phyloP scores from a whole-genome alignment of 2,329 filamentous ascomycete species.

The Pseudocercospora fijiensis region DNA sequence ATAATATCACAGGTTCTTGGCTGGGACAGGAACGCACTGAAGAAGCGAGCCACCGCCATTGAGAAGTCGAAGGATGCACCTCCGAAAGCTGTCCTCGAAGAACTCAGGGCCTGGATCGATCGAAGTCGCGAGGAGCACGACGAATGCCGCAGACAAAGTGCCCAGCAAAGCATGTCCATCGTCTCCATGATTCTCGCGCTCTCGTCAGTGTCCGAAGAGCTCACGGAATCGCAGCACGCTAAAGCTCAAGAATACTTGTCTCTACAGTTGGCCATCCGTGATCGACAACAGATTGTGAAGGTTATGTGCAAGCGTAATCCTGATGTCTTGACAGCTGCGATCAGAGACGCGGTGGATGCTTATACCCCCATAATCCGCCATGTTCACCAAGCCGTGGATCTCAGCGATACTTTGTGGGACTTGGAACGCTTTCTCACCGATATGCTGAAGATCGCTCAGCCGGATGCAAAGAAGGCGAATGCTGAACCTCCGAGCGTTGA shows the following conservation, averaged over 20 bases:
- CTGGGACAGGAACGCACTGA: constrained; percentile 71
- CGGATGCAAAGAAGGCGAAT: constrained; percentile 31
- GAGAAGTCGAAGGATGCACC: constrained; percentile 61
- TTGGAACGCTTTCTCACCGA: constrained; percentile 69
- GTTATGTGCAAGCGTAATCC: constrained; percentile 67
- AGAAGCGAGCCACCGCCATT: constrained; percentile 62
- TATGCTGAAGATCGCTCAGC: constrained; percentile 59
- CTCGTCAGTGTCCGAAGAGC: constrained; percentile 46
- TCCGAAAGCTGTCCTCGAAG: constrained; percentile 60
- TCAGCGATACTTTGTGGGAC: constrained; percentile 67
- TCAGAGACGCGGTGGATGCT: constrained; percentile 64
- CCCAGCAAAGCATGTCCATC: constrained; percentile 59
- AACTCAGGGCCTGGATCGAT: constrained; percentile 59
- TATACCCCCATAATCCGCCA: constrained; percentile 73
- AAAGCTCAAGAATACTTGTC: constrained; percentile 69
- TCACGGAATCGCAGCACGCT: constrained; percentile 62
- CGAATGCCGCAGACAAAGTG: constrained; percentile 57
- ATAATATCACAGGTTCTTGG: constrained; percentile 71
- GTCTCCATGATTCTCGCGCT: constrained; percentile 63
- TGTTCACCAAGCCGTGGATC: constrained; percentile 69
- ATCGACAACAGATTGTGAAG: constrained; percentile 68
- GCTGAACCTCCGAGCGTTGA: constrained; percentile 60
- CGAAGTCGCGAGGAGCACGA: constrained; percentile 58
- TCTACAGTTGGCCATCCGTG: constrained; percentile 67
- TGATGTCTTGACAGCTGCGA: constrained; percentile 68